phyloP scores from a whole-genome alignment of 1,139 yeast genomes.

The Meyerozyma guilliermondii region DNA sequence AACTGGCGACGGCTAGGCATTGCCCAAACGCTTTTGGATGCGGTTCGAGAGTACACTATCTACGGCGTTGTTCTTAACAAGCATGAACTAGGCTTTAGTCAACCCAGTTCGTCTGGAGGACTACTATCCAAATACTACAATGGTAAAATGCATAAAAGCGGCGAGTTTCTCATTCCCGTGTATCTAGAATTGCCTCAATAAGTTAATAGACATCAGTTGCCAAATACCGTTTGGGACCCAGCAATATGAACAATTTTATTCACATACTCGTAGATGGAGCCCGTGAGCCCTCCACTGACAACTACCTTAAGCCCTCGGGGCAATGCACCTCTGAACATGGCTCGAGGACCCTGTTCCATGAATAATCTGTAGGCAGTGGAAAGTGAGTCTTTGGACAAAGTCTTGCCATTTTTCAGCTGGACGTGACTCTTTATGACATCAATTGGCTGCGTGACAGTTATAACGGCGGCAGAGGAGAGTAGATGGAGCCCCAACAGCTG shows the following conservation, averaged over 20 bases:
- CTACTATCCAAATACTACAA: constrained; percentile 48
- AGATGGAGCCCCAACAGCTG: constrained; percentile 51
- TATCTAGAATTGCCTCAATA: constrained; percentile 26
- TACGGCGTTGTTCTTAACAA: constrained; percentile 47
- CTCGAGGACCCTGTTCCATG: constrained; percentile 57
- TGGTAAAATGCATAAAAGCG: constrained; percentile 46
- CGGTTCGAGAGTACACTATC: constrained; percentile 36
- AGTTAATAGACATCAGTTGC: constrained; percentile 1
- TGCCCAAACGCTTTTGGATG: constrained; percentile 38
- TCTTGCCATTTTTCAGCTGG: constrained; percentile 69
- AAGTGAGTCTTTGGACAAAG: constrained; percentile 61
- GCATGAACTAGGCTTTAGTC: constrained; percentile 59
- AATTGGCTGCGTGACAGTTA: constrained; percentile 80
- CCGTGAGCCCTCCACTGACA: constrained; percentile 74
- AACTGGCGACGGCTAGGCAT: constrained; percentile 49
- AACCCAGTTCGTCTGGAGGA: constrained; percentile 63
- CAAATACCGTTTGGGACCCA: constrained; percentile 47
- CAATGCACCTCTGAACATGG: constrained; percentile 73
- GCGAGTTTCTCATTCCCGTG: constrained; percentile 47
- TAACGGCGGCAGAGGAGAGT: constrained; percentile 60
- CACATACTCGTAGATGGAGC: constrained; percentile 60
- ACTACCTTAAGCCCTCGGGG: constrained; percentile 79
- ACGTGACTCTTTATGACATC: constrained; percentile 87
- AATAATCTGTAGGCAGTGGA: constrained; percentile 71
- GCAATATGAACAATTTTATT: constrained; percentile 47